phyloP scores from a whole-genome alignment of 2,329 filamentous ascomycete genomes.

The Arthrobotrys pseudoclavata region DNA sequence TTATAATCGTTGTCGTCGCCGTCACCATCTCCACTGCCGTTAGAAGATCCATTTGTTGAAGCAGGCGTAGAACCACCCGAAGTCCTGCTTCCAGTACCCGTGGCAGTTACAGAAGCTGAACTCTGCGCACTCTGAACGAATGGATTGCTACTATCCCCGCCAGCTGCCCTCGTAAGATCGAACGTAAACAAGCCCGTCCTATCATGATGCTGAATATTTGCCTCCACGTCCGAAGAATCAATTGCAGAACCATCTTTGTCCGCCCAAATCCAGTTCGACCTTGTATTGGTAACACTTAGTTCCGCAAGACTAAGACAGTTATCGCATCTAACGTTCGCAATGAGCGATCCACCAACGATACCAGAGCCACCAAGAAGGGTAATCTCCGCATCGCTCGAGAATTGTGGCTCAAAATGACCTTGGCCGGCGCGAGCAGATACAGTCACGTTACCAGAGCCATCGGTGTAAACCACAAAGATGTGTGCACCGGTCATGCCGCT shows the following conservation, averaged over 20 bases:
- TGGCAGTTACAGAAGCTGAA: slow-evolving; percentile 5
- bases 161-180: slow-evolving; percentile 67
- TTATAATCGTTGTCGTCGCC: slow-evolving; percentile 32
- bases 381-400: slow-evolving; percentile 13
- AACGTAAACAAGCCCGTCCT: slow-evolving; percentile 68
- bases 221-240: slow-evolving; percentile 67
- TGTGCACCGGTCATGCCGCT: slow-evolving; percentile 67
- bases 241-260: slow-evolving; percentile 70
- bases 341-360: slow-evolving; percentile 52
- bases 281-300: slow-evolving; percentile 67
- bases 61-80: slow-evolving; percentile 2
- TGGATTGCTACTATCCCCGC: slow-evolving; percentile 66
- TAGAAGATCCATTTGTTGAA: slow-evolving; percentile 2
- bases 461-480: slow-evolving; percentile 68
- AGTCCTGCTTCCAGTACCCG: slow-evolving; percentile 12
- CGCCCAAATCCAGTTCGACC: slow-evolving; percentile 71
- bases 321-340: slow-evolving; percentile 62
- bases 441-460: slow-evolving; percentile 64
- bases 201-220: slow-evolving; percentile 69
- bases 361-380: slow-evolving; percentile 61
- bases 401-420: slow-evolving; percentile 42
- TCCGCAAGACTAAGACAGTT: slow-evolving; percentile 70
- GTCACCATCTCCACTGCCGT: not conserved
- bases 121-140: slow-evolving; percentile 31
- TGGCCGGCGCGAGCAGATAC: slow-evolving; percentile 60